Evolutionary conservation across 441 rosid genomes (phyloP), one percentile per base, ranked within the genome.

Genomic region (Theobroma grandiflorum): DNA sequence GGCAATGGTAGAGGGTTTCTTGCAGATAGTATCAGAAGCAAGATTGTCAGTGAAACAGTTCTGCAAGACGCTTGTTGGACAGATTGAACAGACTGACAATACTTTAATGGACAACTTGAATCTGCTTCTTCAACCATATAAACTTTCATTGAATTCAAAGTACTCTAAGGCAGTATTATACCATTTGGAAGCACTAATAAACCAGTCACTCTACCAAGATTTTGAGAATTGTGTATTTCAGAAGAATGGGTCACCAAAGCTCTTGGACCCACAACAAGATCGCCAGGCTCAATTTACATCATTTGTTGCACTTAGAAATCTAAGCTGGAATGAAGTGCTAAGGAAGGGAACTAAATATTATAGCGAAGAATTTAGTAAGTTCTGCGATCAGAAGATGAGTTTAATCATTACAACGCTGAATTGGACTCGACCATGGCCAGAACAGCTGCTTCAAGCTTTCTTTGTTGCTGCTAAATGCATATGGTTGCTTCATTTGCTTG

Each of bases 361-460:
- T 83, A 93, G 97, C 22, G 98, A 96, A 64, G 99, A 96, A 76
- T 95, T 96, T 62, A 96, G 99, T 79, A 93, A 90, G 86, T 96
- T 95, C 78, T 96, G 99, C 42, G 99, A 96, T 80, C 96, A 96
- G 86, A 96, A 93, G 83, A 96, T 96, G 99, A 93, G 93, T 85
- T 80, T 92, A 84, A 87, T 96, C 65, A 89, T 96, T 64, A 85
- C 98, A 31, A 89, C 90, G 47, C 10, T 93, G 87, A 91, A 85
- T 31, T 96, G 98, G 97, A 93, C 94, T 2, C 86, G 94, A 59
- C 93, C 96, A 10, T 96, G 99, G 99, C 96, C 96, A 2, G 98
- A 95, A 82, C 91, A 88, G 77, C 92, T 95, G 74, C 94, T 95
- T 33, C 97, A 95, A 75, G 88, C 96, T 0, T 96, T 96, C 87